phyloP scores from a whole-genome alignment of 805 yeast species.

The Alloascoidea africana region DNA sequence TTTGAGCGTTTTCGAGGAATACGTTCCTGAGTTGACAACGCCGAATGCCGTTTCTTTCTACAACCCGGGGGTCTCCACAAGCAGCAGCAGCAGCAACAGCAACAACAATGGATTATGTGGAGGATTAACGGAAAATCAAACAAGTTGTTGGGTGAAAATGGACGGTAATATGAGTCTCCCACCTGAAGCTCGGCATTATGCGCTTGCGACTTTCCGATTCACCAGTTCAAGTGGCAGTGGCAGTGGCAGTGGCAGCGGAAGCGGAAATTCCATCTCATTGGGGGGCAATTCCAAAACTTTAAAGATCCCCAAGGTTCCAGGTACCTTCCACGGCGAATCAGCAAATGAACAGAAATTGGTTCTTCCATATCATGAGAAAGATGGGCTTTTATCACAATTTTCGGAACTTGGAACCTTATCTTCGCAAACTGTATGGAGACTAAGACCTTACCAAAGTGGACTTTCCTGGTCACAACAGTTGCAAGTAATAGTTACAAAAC shows the following conservation, averaged over 20 bases:
- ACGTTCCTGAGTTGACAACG: not conserved
- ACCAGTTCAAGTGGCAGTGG: not conserved
- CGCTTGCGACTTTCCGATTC: not conserved
- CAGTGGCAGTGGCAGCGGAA: too few relatives aligned
- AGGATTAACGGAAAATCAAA: not conserved
- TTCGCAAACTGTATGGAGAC: conserved; percentile 3
- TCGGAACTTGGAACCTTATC: not conserved
- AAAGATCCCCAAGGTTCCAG: conserved; percentile 7
- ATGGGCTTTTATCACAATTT: not conserved
- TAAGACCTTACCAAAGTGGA: conserved; percentile 3
- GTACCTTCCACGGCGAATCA: conserved; percentile 6
- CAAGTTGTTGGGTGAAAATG: too few relatives aligned
- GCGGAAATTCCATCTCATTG: too few relatives aligned
- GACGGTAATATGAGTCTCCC: not conserved
- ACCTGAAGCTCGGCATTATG: not conserved
- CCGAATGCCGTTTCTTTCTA: not conserved
- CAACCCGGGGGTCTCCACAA: not conserved
- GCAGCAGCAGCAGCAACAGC: too few relatives aligned
- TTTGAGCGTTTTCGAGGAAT: not conserved
- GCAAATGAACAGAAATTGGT: conserved; percentile 9
- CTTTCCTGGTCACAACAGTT: not conserved
- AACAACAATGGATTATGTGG: too few relatives aligned
- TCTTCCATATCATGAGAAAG: conserved; percentile 3
- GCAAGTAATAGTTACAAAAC: not conserved
- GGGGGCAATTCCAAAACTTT: not conserved